Evolutionary conservation across 345 rosid genomes (phyloP), one percentile per base, ranked within the genome.

Genomic region (Anacardium occidentale): DNA sequence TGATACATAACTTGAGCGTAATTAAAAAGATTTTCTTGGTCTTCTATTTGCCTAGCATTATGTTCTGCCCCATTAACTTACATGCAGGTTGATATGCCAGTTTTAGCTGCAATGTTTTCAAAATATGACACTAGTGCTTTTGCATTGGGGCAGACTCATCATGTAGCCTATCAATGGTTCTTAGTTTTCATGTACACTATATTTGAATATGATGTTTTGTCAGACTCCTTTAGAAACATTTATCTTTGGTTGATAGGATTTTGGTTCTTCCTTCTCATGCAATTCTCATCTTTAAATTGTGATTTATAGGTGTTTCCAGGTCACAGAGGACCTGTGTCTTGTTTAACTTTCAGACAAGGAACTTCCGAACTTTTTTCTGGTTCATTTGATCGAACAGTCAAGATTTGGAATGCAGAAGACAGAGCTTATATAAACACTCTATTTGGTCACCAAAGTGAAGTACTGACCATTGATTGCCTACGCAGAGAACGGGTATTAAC

Each of bases 331-430:
- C 85, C 97, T 7, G 94, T 96, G 2, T 93, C 99, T 44, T 86
- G 95, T 78, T 82, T 96, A 79, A 81, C 84, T 68, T 96, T 93
- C 86, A 87, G 97, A 85, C 86, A 87, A 54, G 97, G 97, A 37
- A 85, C 92, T 47, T 32, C 91, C 0, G 99, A 96, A 68, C 88
- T 96, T 79, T 93, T 90, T 81, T 96, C 98, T 85, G 99, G 98
- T 84, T 96, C 99, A 61, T 96, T 83, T 83, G 99, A 93, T 83
- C 83, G 98, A 79, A 90, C 90, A 20, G 76, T 89, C 73, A 93
- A 91, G 83, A 84, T 87, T 71, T 96, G 98, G 98, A 96, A 93
- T 75, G 88, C 66, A 12, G 98, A 91, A 71, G 99, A 96, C 71
- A 91, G 92, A 80, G 84, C 97, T 57, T 93, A 90, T 70, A 78